Percentiles rank a stretch among this genome's conserved stretches.
Conservation (phyloP, 2,329 filamentous ascomycete genomes). For the Thermochaetoides dissita region DNA sequence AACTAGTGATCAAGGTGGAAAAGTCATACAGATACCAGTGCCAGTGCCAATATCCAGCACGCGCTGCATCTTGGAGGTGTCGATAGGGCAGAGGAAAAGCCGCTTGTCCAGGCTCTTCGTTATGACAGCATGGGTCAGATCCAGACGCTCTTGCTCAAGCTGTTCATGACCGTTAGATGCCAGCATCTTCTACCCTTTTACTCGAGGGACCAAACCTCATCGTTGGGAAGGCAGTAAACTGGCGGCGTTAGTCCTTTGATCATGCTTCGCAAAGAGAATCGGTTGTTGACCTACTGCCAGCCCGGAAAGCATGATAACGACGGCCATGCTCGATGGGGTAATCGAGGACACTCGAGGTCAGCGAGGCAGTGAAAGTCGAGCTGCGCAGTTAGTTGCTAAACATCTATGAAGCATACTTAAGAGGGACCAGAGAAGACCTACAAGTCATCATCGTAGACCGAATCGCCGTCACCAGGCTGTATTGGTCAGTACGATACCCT, state of each 20-base stretch:
- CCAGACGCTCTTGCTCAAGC: slow-evolving; percentile 22
- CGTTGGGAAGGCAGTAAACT: slow-evolving; percentile 16
- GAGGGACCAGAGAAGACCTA: not conserved
- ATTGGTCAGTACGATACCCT: not conserved
- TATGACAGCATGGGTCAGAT: slow-evolving; percentile 7
- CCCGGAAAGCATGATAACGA: slow-evolving; percentile 21
- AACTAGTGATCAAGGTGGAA: not conserved
- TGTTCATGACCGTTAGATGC: slow-evolving; percentile 1
- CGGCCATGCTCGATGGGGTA: slow-evolving; percentile 21
- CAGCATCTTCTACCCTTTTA: not conserved
- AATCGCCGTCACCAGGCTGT: not conserved
- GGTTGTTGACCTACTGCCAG: slow-evolving; percentile 14
- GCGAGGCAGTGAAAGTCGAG: slow-evolving; percentile 16
- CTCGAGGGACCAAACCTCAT: slow-evolving; percentile 5
- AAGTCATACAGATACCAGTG: slow-evolving; percentile 5
- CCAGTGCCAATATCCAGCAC: slow-evolving; percentile 6
- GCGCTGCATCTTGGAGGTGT: slow-evolving; percentile 5
- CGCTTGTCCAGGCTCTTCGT: slow-evolving; percentile 1
- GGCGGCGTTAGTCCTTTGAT: not conserved
- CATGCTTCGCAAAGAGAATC: not conserved
- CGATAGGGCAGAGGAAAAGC: slow-evolving; percentile 5
- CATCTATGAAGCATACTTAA: not conserved
- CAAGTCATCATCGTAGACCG: not conserved
- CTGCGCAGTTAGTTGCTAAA: not conserved
- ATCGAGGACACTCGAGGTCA: slow-evolving; percentile 18